Evolutionary conservation across 1,284 basidiomycete species (phyloP).

Genomic region (Melanopsichium pennsylvanicum): DNA sequence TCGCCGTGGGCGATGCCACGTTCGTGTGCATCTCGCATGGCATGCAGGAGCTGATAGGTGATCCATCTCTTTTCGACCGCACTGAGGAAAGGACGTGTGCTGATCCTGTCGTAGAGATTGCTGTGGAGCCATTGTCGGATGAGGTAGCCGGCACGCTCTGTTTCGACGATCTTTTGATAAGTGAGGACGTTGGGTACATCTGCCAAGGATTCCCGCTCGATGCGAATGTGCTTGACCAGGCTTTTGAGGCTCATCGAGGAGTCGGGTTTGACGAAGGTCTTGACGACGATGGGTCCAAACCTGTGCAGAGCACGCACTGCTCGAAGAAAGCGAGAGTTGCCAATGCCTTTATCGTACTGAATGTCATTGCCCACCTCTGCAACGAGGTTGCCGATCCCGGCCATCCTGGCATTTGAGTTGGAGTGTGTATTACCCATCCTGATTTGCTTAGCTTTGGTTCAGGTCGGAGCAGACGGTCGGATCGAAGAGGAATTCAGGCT

Average conservation of each 20-base stretch:
- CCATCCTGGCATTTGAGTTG: constrained; percentile 39
- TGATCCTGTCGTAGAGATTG: constrained; percentile 96
- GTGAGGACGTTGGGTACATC: constrained; percentile 89
- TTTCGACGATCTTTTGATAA: constrained; percentile 90
- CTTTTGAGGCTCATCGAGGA: constrained; percentile 75
- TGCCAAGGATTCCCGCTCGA: constrained; percentile 80
- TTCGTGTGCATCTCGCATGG: constrained; percentile 81
- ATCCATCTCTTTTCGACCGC: constrained; percentile 98
- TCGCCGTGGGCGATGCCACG: constrained; percentile 89
- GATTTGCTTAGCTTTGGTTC: no score
- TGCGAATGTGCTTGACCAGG: constrained; percentile 76
- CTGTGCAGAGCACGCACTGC: constrained; percentile 81
- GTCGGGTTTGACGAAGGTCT: constrained; percentile 84
- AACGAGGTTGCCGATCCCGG: constrained; percentile 54
- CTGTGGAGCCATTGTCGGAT: constrained; percentile 93
- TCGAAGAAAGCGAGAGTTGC: constrained; percentile 92
- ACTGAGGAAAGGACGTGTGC: constrained; percentile 92
- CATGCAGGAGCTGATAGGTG: constrained; percentile 88
- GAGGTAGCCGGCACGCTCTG: constrained; percentile 93
- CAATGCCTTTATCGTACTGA: constrained; percentile 71
- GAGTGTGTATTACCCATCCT: constrained; percentile 54
- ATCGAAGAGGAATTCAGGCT: no score
- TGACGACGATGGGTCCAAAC: constrained; percentile 77
- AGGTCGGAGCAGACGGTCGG: no score
- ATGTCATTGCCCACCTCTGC: constrained; percentile 58